phyloP scores from a whole-genome alignment of 208 protist species.

The Crithidia thermophila region DNA sequence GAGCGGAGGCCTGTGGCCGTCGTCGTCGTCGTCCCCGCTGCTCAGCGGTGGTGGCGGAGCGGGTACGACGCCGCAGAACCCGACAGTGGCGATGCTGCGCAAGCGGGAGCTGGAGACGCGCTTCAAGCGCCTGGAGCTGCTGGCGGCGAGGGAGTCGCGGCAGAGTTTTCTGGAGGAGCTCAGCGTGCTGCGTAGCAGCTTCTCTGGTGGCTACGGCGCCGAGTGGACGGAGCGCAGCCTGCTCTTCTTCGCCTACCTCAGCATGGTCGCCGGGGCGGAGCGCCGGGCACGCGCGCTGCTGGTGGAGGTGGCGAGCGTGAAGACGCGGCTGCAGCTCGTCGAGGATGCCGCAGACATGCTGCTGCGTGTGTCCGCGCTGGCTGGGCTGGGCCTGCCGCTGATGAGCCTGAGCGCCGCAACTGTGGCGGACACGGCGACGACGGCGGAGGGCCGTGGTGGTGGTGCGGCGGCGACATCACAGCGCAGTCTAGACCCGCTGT shows the following conservation, averaged over 20 bases:
- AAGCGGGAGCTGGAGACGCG: constrained; percentile 60
- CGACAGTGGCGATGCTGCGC: constrained; percentile 30
- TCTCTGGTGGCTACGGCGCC: constrained; percentile 28
- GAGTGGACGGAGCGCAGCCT: constrained; percentile 39
- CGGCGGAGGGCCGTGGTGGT: constrained; percentile 5
- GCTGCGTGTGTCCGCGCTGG: constrained; percentile 39
- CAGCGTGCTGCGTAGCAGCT: constrained; percentile 26
- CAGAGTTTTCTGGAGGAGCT: constrained; percentile 43
- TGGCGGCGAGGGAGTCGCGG: constrained; percentile 25
- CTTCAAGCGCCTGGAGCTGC: constrained; percentile 49
- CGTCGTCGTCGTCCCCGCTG: constrained; percentile 3
- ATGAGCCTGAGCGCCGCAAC: constrained; percentile 5
- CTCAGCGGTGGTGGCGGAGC: constrained; percentile 4
- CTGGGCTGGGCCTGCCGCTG: constrained; percentile 37
- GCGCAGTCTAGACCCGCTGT: constrained; percentile 26
- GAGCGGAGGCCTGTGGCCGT: constrained; percentile 12
- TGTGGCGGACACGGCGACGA: constrained; percentile 2
- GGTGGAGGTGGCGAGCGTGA: constrained; percentile 39
- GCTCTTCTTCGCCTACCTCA: constrained; percentile 53
- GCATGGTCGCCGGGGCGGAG: constrained; percentile 51
- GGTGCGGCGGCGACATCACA: too few species aligned
- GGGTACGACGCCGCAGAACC: constrained; percentile 1
- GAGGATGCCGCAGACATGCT: constrained; percentile 32
- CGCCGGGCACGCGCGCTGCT: constrained; percentile 57
- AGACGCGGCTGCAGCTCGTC: constrained; percentile 25